A percentile compares a stretch with the other conserved stretches of the same genome.
phyloP scores from a whole-genome alignment of 371 early-diverging fungal species.

The Apophysomyces variabilis region DNA sequence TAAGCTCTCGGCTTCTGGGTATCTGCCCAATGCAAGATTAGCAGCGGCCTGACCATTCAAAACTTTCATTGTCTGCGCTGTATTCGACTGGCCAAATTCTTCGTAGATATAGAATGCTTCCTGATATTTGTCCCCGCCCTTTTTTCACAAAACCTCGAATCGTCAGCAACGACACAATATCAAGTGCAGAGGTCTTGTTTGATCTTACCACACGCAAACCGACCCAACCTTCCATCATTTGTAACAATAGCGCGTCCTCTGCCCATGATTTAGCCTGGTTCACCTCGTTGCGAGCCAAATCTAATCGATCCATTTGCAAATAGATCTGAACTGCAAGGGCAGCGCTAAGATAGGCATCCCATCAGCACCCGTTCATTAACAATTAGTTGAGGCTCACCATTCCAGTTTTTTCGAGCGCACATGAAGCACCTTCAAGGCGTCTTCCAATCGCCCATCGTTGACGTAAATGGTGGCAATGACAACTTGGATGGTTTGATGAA shows the following conservation, averaged over 20 bases:
- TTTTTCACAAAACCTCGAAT: not conserved
- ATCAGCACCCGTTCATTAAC: not conserved
- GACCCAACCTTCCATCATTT: slow-evolving; percentile 93
- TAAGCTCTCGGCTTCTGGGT: slow-evolving; percentile 85
- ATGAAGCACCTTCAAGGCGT: slow-evolving; percentile 68
- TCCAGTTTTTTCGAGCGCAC: slow-evolving; percentile 79
- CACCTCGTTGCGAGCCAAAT: slow-evolving; percentile 87
- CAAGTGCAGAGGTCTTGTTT: not conserved
- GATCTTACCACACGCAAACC: slow-evolving; percentile 65
- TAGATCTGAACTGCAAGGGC: slow-evolving; percentile 82
- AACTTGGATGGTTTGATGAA: slow-evolving; percentile 53
- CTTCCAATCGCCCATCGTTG: slow-evolving; percentile 50
- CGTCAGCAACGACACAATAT: not conserved
- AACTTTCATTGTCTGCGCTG: slow-evolving; percentile 77
- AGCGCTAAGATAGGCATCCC: slow-evolving; percentile 47
- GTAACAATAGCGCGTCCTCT: slow-evolving; percentile 90
- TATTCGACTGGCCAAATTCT: slow-evolving; percentile 83
- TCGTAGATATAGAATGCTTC: slow-evolving; percentile 94
- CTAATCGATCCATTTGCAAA: slow-evolving; percentile 80
- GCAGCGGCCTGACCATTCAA: slow-evolving; percentile 86
- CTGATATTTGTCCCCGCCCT: slow-evolving; percentile 84
- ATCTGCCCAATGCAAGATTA: slow-evolving; percentile 80
- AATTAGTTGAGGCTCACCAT: slow-evolving; percentile 55
- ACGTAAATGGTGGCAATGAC: slow-evolving; percentile 47
- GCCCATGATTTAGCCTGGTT: slow-evolving; percentile 79